phyloP scores from a whole-genome alignment of 2,329 filamentous ascomycete species.

The Lachnellula cervina region DNA sequence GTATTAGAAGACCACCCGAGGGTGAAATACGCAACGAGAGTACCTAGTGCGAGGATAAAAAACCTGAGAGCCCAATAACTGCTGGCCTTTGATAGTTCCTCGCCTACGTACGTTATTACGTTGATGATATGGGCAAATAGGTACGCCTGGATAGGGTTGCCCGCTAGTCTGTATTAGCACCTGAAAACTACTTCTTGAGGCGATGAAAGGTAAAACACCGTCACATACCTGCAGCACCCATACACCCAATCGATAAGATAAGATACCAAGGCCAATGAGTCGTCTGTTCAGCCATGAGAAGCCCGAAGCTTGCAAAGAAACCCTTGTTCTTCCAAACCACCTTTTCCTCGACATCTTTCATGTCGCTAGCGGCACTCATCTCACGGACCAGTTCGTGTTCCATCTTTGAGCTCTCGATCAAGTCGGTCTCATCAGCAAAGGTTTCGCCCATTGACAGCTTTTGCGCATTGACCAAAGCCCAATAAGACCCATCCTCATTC shows the following conservation, averaged over 20 bases:
- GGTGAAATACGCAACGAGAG: conserved; percentile 32
- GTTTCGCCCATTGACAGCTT: conserved; percentile 28
- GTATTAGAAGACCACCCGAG: conserved; percentile 38
- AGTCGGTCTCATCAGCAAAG: conserved; percentile 22
- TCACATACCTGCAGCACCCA: conserved; percentile 26
- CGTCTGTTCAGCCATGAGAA: conserved; percentile 52
- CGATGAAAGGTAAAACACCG: conserved; percentile 13
- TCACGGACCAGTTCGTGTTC: conserved; percentile 16
- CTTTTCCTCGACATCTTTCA: conserved; percentile 15
- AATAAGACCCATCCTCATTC: conserved; percentile 57
- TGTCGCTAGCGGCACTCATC: conserved; percentile 23
- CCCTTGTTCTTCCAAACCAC: conserved; percentile 34
- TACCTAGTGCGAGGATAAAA: conserved; percentile 39
- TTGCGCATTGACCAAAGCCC: conserved; percentile 61
- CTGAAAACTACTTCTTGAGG: background rate
- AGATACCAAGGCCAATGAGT: conserved; percentile 46
- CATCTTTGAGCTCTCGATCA: conserved; percentile 15
- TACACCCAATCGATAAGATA: conserved; percentile 42
- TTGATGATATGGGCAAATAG: conserved; percentile 32
- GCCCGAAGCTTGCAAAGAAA: conserved; percentile 47
- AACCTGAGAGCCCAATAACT: conserved; percentile 49
- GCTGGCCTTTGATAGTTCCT: conserved; percentile 24
- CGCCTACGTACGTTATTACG: conserved; percentile 22
- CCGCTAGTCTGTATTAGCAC: conserved; percentile 14
- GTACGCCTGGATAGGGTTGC: conserved; percentile 35